Evolutionary conservation across 805 yeast species (phyloP).

Genomic region (Candida methanosorbosa): DNA sequence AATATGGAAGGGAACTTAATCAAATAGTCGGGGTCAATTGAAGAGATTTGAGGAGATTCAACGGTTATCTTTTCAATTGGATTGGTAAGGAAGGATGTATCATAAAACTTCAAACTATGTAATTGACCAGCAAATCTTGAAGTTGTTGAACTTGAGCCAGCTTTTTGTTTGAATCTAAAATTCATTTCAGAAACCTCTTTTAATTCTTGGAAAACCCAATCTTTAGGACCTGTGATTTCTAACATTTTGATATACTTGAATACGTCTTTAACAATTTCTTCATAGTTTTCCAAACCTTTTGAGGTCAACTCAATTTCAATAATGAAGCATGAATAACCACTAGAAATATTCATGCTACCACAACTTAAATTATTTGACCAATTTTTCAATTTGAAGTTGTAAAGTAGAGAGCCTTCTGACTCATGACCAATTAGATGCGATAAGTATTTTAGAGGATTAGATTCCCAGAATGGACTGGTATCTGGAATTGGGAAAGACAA

Average conservation of each 20-base stretch:
- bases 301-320: constrained; percentile 71
- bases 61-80: constrained; percentile 2
- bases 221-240: constrained; percentile 48
- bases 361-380: constrained; percentile 78
- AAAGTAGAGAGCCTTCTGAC: constrained; percentile 75
- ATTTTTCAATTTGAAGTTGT: constrained; percentile 57
- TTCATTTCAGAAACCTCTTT: constrained; percentile 56
- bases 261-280: constrained; percentile 44
- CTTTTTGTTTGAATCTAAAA: constrained; percentile 77
- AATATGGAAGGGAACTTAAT: constrained; percentile 45
- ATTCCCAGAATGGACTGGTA: constrained; percentile 54
- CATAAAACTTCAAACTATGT: constrained; percentile 16
- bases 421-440: constrained; percentile 91
- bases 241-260: constrained; percentile 73
- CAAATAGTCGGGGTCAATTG: constrained; percentile 56
- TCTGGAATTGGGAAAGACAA: constrained; percentile 71
- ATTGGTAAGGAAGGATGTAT: constrained; percentile 10
- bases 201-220: constrained; percentile 77
- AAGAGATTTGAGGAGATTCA: constrained; percentile 7
- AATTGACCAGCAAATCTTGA: constrained; percentile 31
- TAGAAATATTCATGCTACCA: constrained; percentile 59
- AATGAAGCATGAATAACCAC: constrained; percentile 60
- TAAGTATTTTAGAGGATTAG: constrained; percentile 60
- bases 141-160: constrained; percentile 63
- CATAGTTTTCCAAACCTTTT: constrained; percentile 57